Percentiles rank a stretch among this genome's conserved stretches.
These are phyloP conservation scores for Samsoniella hepiali DNA, from an alignment of 2,329 filamentous ascomycete genomes.

Conservation along the genomic window DNA sequence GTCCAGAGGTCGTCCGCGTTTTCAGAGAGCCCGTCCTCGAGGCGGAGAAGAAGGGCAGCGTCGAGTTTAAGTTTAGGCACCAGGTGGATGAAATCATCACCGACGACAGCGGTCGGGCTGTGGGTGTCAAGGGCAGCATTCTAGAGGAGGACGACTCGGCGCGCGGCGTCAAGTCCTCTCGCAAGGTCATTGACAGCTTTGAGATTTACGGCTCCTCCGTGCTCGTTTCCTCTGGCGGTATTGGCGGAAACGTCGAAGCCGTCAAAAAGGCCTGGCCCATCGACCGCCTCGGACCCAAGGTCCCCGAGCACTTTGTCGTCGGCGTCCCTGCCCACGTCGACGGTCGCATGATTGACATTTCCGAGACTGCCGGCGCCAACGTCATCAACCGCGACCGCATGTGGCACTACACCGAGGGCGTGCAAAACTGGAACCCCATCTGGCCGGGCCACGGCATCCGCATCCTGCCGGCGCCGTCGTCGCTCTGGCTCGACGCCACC, in stretches of 20 bases:
- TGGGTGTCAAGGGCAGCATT: slow-evolving; percentile 53
- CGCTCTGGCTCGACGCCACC: slow-evolving; percentile 60
- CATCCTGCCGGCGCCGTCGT: slow-evolving; percentile 57
- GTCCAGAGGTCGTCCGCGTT: slow-evolving; percentile 56
- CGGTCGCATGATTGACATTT: slow-evolving; percentile 58
- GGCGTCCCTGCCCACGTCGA: slow-evolving; percentile 64
- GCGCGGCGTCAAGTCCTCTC: slow-evolving; percentile 51
- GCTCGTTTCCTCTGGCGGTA: slow-evolving; percentile 55
- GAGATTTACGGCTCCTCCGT: slow-evolving; percentile 52
- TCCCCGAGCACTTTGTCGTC: slow-evolving; percentile 55
- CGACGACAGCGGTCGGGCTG: slow-evolving; percentile 48
- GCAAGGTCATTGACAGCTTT: slow-evolving; percentile 48
- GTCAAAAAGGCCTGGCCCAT: slow-evolving; percentile 57
- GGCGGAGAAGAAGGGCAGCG: slow-evolving; percentile 50
- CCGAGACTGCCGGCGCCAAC: slow-evolving; percentile 49
- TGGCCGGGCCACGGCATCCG: slow-evolving; percentile 61
- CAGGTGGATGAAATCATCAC: slow-evolving; percentile 54
- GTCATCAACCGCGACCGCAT: slow-evolving; percentile 60
- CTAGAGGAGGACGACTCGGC: slow-evolving; percentile 48
- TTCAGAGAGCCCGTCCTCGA: slow-evolving; percentile 54
- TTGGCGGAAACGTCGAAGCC: slow-evolving; percentile 59
- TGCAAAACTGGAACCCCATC: slow-evolving; percentile 60
- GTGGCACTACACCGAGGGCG: slow-evolving; percentile 65
- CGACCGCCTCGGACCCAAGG: slow-evolving; percentile 53
- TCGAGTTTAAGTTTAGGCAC: slow-evolving; percentile 55